These are phyloP conservation scores for Globisporangium okanoganense DNA, from an alignment of 352 stramenopile genomes.

Conservation along the genomic window DNA sequence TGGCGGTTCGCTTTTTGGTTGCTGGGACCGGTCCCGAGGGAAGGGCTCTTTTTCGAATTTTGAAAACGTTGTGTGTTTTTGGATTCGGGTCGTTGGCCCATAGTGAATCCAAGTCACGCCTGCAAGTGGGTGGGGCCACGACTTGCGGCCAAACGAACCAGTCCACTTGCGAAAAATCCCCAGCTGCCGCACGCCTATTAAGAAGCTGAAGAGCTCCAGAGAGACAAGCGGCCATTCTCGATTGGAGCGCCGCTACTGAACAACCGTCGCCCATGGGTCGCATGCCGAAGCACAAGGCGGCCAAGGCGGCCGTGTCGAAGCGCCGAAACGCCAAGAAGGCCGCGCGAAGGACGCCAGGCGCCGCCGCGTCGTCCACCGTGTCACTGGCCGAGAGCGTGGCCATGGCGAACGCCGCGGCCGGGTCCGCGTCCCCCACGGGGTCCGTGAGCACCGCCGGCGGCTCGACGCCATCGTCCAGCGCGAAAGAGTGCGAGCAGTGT, in stretches of 20 bases:
- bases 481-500: conserved; percentile 53
- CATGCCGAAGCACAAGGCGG: conserved; percentile 19
- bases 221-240: no score
- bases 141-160: background rate
- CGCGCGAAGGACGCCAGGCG: conserved; percentile 24
- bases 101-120: conserved; percentile 3
- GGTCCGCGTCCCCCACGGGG: conserved; percentile 7
- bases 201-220: background rate
- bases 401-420: conserved; percentile 7
- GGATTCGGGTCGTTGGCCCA: conserved; percentile 3
- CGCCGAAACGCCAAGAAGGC: conserved; percentile 19
- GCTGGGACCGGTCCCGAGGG: background rate
- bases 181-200: conserved; percentile 5
- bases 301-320: conserved; percentile 16
- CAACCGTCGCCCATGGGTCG: conserved; percentile 17
- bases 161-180: conserved; percentile 20
- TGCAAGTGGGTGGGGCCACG: conserved; percentile 11
- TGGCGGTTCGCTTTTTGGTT: background rate
- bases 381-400: conserved; percentile 9
- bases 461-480: conserved; percentile 18
- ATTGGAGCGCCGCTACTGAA: no score
- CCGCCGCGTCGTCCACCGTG: conserved; percentile 6
- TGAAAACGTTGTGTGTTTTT: conserved; percentile 2
- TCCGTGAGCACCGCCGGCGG: conserved; percentile 13
- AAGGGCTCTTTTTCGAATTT: conserved; percentile 11